phyloP scores from a whole-genome alignment of 2,329 filamentous ascomycete species.

The Exserohilum turcica region DNA sequence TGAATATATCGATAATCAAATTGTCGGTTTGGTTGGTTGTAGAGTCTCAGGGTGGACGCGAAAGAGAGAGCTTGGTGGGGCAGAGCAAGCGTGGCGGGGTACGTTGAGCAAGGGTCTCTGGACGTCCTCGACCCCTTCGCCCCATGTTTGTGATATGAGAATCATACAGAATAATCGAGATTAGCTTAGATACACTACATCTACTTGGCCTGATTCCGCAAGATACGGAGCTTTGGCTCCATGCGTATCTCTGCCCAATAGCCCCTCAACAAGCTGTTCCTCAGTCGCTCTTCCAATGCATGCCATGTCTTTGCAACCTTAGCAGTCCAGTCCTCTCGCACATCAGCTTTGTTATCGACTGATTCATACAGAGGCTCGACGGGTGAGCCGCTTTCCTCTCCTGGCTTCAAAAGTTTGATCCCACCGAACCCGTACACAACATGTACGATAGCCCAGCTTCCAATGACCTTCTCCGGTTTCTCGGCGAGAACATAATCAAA shows the following conservation, averaged over 20 bases:
- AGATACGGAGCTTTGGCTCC: constrained; percentile 59
- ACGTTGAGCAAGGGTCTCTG: constrained; percentile 9
- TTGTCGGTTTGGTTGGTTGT: constrained; percentile 2
- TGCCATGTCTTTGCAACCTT: background rate
- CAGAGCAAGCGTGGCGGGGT: constrained; percentile 20
- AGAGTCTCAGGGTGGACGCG: constrained; percentile 15
- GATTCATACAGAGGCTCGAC: constrained; percentile 20
- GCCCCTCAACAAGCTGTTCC: constrained; percentile 49
- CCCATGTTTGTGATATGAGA: background rate
- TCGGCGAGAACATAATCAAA: constrained; percentile 66
- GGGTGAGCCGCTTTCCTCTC: constrained; percentile 32
- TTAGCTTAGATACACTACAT: too few species aligned
- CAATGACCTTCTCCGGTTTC: constrained; percentile 54
- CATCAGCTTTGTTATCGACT: constrained; percentile 16
- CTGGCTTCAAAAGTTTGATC: constrained; percentile 55
- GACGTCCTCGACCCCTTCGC: constrained; percentile 4
- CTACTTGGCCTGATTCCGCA: constrained; percentile 46
- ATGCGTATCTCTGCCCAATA: constrained; percentile 62
- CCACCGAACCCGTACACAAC: constrained; percentile 59
- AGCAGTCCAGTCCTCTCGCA: constrained; percentile 20
- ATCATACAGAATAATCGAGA: background rate
- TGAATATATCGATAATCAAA: background rate
- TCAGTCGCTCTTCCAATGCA: constrained; percentile 38
- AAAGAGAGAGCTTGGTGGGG: constrained; percentile 20
- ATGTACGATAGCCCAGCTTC: constrained; percentile 58